Evolutionary conservation across 345 rosid species (phyloP), one percentile per base, ranked within the genome.

Genomic region (Excoecaria cochinchinensis): DNA sequence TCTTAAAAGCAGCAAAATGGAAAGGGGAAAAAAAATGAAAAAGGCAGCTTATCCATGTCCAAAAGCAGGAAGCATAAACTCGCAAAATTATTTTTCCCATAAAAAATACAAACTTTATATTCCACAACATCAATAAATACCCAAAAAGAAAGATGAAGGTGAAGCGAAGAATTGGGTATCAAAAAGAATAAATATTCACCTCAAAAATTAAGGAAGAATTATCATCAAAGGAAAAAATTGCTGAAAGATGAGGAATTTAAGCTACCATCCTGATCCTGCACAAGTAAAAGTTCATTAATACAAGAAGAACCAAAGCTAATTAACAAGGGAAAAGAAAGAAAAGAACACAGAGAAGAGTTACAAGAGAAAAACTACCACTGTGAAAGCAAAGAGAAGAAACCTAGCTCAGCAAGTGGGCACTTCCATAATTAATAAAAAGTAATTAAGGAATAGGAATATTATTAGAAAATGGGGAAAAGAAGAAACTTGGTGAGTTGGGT

Each of bases 161-260:
- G 22, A 70, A 73, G 74, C 71, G 16, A 52, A 62, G 67, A 67
- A 69, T 42, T 78, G 73, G 73, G 76, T 17, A 55, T 81, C 78
- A 70, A 61, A 76, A 78, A 77, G 76, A 80, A 39, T 38, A 57
- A 78, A 69, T 52, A 80, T 77, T 83, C 75, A 79, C 84, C 85
- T 76, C 66, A 70, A 77, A 74, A 79, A 42, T 72, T 64, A 46
- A 75, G 62, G 47, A 73, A 82, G 60, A 50, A 71, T n/a, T 38
- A 69, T 70, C 51, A 25, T 24, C 14, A 15, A 73, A 52, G 68
- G 70, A 16, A 78, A 77, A 16, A n/a, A 69, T 71, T 66, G 59
- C 75, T 73, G 72, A 77, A 77, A 44, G 74, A 65, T 56, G 69
- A 48, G 76, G 56, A 68, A 75, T 68, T 19, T 80, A 68, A 51